Evolutionary conservation across 2,329 filamentous ascomycete genomes (phyloP).

Genomic region (Tetracladium maxilliforme): DNA sequence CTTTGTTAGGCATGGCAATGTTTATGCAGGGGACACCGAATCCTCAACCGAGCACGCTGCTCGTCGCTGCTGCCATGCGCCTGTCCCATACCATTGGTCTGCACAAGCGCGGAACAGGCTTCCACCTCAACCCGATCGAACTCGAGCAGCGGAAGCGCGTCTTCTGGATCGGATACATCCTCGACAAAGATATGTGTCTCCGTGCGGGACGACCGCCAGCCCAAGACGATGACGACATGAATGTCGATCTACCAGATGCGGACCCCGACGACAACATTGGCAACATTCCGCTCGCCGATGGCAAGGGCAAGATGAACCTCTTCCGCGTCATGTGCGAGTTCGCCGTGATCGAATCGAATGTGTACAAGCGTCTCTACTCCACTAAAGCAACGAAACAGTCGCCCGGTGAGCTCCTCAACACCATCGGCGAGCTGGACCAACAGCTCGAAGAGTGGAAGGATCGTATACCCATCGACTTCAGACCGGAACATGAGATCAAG

Average conservation of each 20-base stretch:
- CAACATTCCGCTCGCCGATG: slow-evolving; percentile 80
- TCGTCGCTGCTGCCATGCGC: slow-evolving; percentile 81
- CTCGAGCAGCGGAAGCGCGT: slow-evolving; percentile 77
- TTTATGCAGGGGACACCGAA: slow-evolving; percentile 96
- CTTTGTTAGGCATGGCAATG: slow-evolving; percentile 79
- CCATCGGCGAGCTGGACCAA: slow-evolving; percentile 85
- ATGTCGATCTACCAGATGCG: slow-evolving; percentile 85
- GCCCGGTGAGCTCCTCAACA: slow-evolving; percentile 84
- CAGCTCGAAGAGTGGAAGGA: slow-evolving; percentile 95
- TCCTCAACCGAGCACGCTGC: slow-evolving; percentile 82
- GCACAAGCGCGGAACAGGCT: slow-evolving; percentile 83
- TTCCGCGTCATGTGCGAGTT: slow-evolving; percentile 91
- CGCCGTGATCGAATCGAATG: slow-evolving; percentile 78
- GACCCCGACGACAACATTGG: slow-evolving; percentile 87
- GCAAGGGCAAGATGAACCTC: slow-evolving; percentile 85
- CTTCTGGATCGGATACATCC: slow-evolving; percentile 63
- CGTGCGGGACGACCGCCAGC: slow-evolving; percentile 58
- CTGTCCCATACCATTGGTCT: slow-evolving; percentile 88
- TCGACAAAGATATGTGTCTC: slow-evolving; percentile 62
- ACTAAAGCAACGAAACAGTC: slow-evolving; percentile 85
- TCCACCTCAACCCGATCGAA: slow-evolving; percentile 86
- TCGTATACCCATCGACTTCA: slow-evolving; percentile 83
- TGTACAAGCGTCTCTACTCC: slow-evolving; percentile 87
- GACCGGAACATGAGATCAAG: slow-evolving; percentile 94
- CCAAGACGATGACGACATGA: slow-evolving; percentile 77